Evolutionary conservation across 805 yeast genomes (phyloP).

Genomic region (Cephaloascus albidus): DNA sequence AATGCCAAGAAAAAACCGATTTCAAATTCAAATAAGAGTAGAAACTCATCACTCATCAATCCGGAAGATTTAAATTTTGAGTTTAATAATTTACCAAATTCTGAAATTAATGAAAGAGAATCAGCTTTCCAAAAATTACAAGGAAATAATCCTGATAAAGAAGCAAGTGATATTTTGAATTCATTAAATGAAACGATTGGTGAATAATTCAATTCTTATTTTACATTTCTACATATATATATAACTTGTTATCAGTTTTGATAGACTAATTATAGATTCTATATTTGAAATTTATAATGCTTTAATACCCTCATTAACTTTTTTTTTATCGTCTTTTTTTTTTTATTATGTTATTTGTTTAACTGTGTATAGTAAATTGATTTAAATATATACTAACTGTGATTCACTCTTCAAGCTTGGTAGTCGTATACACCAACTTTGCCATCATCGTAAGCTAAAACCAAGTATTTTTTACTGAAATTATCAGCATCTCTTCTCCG

Average conservation of each 20-base stretch:
- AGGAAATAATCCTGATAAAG: not conserved
- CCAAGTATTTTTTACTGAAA: conserved; percentile 17
- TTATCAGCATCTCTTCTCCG: conserved; percentile 11
- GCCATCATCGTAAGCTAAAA: conserved; percentile 50
- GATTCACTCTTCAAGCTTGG: not conserved
- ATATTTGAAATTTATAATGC: not conserved
- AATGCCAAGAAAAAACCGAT: conserved; percentile 1
- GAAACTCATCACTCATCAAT: not conserved
- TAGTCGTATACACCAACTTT: conserved; percentile 30
- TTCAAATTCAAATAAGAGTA: not conserved
- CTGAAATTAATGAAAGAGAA: not conserved
- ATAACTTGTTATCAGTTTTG: too few relatives aligned
- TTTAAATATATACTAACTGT: not conserved
- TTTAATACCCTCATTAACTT: not conserved
- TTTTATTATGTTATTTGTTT: not conserved
- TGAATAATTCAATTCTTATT: not conserved
- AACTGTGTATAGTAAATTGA: not conserved
- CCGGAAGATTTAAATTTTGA: not conserved
- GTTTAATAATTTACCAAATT: not conserved
- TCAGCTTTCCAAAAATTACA: not conserved
- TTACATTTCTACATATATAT: not conserved
- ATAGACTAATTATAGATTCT: not conserved
- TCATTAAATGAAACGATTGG: not conserved
- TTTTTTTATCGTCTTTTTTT: not conserved
- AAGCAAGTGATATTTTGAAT: not conserved